Evolutionary conservation across 257 asterid genomes (phyloP).

Genomic region (Fraxinus americana): DNA sequence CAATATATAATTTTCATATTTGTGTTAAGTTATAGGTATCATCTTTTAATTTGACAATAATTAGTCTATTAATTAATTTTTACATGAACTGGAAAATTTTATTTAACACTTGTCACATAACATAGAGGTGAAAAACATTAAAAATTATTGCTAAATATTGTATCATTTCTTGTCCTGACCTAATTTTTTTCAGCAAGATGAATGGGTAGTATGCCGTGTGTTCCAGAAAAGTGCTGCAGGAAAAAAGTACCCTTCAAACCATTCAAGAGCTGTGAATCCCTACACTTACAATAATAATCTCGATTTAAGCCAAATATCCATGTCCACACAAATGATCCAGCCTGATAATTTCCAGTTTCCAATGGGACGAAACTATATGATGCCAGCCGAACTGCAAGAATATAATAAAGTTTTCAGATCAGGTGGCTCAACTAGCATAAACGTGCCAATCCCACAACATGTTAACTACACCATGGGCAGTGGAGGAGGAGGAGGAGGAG

Average conservation of each 20-base stretch:
- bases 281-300: constrained; percentile 49
- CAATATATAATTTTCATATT: no score
- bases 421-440: constrained; percentile 42
- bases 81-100: no score
- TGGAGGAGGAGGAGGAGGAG: background rate
- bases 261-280: constrained; percentile 54
- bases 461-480: constrained; percentile 35
- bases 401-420: constrained; percentile 37
- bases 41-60: no score
- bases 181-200: constrained; percentile 67
- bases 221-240: constrained; percentile 78
- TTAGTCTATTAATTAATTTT: no score
- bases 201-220: constrained; percentile 96
- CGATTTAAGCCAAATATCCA: constrained; percentile 43
- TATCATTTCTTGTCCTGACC: background rate
- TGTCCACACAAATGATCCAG: constrained; percentile 51
- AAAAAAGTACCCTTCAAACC: constrained; percentile 64
- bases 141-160: background rate
- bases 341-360: constrained; percentile 52
- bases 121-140: no score
- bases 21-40: no score
- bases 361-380: constrained; percentile 48
- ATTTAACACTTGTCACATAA: no score
- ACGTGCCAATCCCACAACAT: constrained; percentile 50
- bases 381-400: constrained; percentile 64